These are phyloP conservation scores for Biscutella auriculata DNA, from an alignment of 441 rosid species.

Conservation along the genomic window DNA sequence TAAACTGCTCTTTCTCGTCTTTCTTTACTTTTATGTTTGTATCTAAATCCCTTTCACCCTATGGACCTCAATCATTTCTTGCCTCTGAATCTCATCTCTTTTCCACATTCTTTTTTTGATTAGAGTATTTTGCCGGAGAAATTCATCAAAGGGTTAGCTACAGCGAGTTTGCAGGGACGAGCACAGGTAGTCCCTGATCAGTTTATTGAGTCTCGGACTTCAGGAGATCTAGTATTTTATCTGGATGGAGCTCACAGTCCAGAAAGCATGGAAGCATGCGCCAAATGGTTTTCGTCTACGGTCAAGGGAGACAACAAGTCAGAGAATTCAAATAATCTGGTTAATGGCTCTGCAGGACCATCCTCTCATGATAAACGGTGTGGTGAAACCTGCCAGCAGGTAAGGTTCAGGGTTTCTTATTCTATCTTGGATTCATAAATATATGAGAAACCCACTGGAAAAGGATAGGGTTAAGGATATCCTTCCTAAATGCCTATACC, in stretches of 20 bases:
- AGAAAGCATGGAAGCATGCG: conserved; percentile 88
- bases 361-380: conserved; percentile 9
- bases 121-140: conserved; percentile 69
- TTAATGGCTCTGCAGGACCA: conserved; percentile 11
- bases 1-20: conserved; percentile 22
- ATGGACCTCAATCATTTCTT: neutral
- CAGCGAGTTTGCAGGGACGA: conserved; percentile 81
- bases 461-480: neutral
- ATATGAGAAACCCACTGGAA: neutral
- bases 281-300: conserved; percentile 26
- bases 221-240: conserved; percentile 67
- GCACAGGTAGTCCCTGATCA: conserved; percentile 74
- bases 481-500: neutral
- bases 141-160: conserved; percentile 69
- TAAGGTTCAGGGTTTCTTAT: neutral
- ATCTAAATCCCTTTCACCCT: neutral
- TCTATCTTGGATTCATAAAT: neutral
- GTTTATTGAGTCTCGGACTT: conserved; percentile 26
- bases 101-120: conserved; percentile 13
- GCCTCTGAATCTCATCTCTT: neutral
- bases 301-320: conserved; percentile 12
- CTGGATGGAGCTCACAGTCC: conserved; percentile 97
- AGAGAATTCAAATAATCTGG: conserved; percentile 7
- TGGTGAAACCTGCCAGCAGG: conserved; percentile 19
- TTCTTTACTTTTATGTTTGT: neutral